phyloP scores from a whole-genome alignment of 768 basidiomycete genomes.

The Serendipita sp. region DNA sequence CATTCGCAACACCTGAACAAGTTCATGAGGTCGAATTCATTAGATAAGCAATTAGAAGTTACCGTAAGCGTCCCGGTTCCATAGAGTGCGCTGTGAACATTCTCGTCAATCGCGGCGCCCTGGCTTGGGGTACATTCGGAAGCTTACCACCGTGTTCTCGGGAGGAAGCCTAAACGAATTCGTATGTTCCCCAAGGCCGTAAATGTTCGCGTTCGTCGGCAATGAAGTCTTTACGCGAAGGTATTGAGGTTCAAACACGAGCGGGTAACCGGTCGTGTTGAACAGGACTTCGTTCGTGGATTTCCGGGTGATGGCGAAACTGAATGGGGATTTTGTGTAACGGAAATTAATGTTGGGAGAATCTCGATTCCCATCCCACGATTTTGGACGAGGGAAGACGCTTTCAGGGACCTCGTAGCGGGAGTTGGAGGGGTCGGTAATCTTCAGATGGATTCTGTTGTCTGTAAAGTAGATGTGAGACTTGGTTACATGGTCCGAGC shows the following conservation, averaged over 20 bases:
- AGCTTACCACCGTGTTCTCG: background rate
- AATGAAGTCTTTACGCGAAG: constrained; percentile 41
- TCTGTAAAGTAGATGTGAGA: constrained; percentile 17
- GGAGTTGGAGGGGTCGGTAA: constrained; percentile 35
- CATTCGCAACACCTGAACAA: background rate
- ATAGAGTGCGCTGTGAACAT: background rate
- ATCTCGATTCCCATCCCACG: background rate
- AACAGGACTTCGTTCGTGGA: constrained; percentile 14
- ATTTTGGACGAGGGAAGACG: constrained; percentile 17
- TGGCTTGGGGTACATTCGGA: background rate
- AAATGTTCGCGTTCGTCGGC: constrained; percentile 51
- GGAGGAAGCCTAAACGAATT: constrained; percentile 6
- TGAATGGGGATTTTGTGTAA: constrained; percentile 17
- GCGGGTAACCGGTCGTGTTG: constrained; percentile 32
- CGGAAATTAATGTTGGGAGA: constrained; percentile 13
- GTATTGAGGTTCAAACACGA: constrained; percentile 70
- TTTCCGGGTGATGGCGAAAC: constrained; percentile 18
- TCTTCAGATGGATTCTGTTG: constrained; percentile 46
- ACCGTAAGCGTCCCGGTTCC: constrained; percentile 5
- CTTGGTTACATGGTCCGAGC: background rate
- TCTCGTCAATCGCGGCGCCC: background rate
- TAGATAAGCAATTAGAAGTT: background rate
- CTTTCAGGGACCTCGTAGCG: constrained; percentile 53
- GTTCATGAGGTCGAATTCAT: background rate
- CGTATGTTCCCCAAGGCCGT: constrained; percentile 49